These are phyloP conservation scores for Boletus holoroseus DNA, from an alignment of 1,284 basidiomycete species.

Conservation along the genomic window DNA sequence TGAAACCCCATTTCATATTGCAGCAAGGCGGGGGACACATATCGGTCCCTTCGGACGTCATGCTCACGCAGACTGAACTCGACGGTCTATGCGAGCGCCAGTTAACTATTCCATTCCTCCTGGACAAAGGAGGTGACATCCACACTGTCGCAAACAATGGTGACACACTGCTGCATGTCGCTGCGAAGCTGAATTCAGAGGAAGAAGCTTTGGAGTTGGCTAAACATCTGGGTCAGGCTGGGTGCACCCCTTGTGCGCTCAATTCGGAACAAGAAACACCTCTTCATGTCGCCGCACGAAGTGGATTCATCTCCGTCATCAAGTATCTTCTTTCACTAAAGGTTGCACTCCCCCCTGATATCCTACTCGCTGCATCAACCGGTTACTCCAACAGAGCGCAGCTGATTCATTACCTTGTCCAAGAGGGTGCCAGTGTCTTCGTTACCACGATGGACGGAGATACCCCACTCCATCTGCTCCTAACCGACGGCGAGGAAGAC, in stretches of 20 bases:
- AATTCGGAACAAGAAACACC: constrained; percentile 2
- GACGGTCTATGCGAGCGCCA: too few species aligned
- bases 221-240: not conserved
- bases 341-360: not conserved
- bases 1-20: not conserved
- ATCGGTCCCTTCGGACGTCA: not conserved
- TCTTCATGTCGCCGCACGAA: constrained; percentile 1
- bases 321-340: constrained; percentile 4
- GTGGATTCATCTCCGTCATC: not conserved
- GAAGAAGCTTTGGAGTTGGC: not conserved
- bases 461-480: not conserved
- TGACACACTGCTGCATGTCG: constrained; percentile 9
- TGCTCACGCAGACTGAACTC: not conserved
- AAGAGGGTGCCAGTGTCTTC: not conserved
- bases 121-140: constrained; percentile 5
- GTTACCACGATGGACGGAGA: not conserved
- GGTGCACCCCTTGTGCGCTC: not conserved
- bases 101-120: not conserved
- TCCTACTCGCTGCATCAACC: constrained; percentile 7
- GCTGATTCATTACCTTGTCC: not conserved
- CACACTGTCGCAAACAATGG: not conserved
- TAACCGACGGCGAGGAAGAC: too few species aligned
- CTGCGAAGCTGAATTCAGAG: not conserved
- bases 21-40: not conserved
- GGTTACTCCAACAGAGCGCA: not conserved